Conservation (phyloP, 2,329 filamentous ascomycete genomes). For the Diatrype stigma region DNA sequence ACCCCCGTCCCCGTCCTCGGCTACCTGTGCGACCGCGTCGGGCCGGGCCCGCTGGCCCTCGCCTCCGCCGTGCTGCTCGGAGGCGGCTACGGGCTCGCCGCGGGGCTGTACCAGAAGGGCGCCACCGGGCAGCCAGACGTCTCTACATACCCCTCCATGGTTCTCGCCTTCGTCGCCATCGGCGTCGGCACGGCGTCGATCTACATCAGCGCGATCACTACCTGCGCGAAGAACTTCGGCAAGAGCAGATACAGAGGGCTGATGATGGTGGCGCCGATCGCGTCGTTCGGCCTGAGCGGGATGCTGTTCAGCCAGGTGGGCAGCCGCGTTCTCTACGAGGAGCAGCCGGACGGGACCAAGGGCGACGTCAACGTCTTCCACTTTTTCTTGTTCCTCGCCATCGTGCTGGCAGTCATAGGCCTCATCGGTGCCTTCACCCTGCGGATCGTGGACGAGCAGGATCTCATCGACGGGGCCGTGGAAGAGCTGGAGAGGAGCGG, state of each 20-base stretch:
- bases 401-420: conserved; percentile 67
- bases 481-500: conserved; percentile 90
- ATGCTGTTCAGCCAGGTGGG: conserved; percentile 95
- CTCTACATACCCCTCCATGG: conserved; percentile 78
- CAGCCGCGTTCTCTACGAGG: conserved; percentile 71
- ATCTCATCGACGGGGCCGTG: conserved; percentile 84
- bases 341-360: conserved; percentile 55
- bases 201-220: conserved; percentile 88
- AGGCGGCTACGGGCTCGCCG: conserved; percentile 77
- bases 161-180: conserved; percentile 77
- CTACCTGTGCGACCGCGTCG: conserved; percentile 85
- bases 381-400: conserved; percentile 82
- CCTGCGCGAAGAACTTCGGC: conserved; percentile 97
- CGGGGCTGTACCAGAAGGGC: conserved; percentile 61
- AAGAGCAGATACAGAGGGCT: conserved; percentile 82
- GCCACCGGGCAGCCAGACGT: conserved; percentile 37
- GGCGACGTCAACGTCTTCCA: conserved; percentile 70
- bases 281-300: conserved; percentile 86
- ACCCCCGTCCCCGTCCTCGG: conserved; percentile 86
- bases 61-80: conserved; percentile 72
- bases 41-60: conserved; percentile 72
- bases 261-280: conserved; percentile 85
- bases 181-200: conserved; percentile 82
- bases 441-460: conserved; percentile 76
- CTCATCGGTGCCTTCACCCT: conserved; percentile 70